Percentiles rank a stretch among this genome's conserved stretches.
Conservation (phyloP, 164 flowering plant species). For the Aristolochia californica region DNA sequence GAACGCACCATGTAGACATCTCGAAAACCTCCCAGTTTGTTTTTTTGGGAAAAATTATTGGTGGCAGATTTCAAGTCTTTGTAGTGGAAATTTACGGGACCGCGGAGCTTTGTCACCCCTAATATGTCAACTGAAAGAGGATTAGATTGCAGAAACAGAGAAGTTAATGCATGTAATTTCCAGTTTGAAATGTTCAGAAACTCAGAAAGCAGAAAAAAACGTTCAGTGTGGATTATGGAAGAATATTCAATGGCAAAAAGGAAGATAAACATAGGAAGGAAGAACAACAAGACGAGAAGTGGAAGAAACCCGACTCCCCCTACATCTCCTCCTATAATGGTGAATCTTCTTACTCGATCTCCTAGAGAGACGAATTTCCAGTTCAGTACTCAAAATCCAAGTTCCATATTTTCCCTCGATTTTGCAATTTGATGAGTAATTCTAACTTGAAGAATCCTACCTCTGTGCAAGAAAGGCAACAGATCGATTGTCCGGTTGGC, state of each 20-base stretch:
- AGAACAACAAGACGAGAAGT: slow-evolving; percentile 8
- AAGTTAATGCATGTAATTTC: no score
- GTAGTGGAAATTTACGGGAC: slow-evolving; percentile 34
- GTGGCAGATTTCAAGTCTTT: slow-evolving; percentile 42
- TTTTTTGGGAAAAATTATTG: slow-evolving; percentile 31
- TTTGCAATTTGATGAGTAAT: background rate
- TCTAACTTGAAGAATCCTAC: slow-evolving; percentile 8
- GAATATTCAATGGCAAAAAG: no score
- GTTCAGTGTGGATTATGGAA: background rate
- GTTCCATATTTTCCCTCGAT: background rate
- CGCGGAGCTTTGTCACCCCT: slow-evolving; percentile 30
- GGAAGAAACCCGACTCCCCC: slow-evolving; percentile 29
- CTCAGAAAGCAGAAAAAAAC: no score
- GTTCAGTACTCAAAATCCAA: background rate
- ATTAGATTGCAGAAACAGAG: background rate
- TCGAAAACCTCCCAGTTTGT: slow-evolving; percentile 57
- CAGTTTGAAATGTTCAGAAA: no score
- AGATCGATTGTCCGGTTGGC: slow-evolving; percentile 32
- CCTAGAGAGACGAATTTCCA: background rate
- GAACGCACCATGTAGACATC: slow-evolving; percentile 50
- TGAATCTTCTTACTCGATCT: slow-evolving; percentile 15
- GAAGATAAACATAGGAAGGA: no score
- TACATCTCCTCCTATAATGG: slow-evolving; percentile 30
- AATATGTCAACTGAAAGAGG: slow-evolving; percentile 9
- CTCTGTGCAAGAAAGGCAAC: slow-evolving; percentile 19